These are phyloP conservation scores for Carex pumila DNA, from an alignment of 176 grass and related monocot genomes.

Conservation along the genomic window DNA sequence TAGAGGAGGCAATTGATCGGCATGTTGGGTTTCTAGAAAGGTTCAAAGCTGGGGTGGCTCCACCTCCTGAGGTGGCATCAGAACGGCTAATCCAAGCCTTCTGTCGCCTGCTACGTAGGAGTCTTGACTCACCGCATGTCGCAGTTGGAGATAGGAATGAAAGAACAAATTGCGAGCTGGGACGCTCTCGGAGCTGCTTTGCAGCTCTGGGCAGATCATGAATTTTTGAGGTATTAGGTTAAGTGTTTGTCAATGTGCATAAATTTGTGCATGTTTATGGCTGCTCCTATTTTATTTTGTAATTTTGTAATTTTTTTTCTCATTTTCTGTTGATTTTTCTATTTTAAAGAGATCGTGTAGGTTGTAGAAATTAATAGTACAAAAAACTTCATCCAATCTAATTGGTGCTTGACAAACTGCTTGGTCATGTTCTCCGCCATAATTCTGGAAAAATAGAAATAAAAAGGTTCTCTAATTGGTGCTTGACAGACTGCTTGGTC, in stretches of 20 bases:
- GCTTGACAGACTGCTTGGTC: too few relatives aligned
- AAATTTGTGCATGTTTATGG: not conserved
- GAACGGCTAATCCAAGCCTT: conserved; percentile 58
- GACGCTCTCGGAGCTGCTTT: conserved; percentile 1
- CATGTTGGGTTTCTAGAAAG: conserved; percentile 42
- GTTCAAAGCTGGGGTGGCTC: not conserved
- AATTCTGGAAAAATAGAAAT: not conserved
- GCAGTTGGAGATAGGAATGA: not conserved
- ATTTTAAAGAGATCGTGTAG: not conserved
- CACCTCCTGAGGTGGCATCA: not conserved
- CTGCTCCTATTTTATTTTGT: not conserved
- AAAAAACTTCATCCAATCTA: not conserved
- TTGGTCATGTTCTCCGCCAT: not conserved
- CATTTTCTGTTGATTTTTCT: not conserved
- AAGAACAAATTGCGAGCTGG: not conserved
- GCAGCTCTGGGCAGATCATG: not conserved
- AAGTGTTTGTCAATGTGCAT: not conserved
- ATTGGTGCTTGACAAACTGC: not conserved
- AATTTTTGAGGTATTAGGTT: not conserved
- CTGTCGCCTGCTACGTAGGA: conserved; percentile 39
- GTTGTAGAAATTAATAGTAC: not conserved
- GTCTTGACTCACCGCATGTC: conserved; percentile 41
- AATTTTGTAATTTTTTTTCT: not conserved
- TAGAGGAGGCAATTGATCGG: conserved; percentile 61
- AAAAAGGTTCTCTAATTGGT: not conserved